Conservation (phyloP, 208 protist genomes). For the Trypanosoma avium region DNA sequence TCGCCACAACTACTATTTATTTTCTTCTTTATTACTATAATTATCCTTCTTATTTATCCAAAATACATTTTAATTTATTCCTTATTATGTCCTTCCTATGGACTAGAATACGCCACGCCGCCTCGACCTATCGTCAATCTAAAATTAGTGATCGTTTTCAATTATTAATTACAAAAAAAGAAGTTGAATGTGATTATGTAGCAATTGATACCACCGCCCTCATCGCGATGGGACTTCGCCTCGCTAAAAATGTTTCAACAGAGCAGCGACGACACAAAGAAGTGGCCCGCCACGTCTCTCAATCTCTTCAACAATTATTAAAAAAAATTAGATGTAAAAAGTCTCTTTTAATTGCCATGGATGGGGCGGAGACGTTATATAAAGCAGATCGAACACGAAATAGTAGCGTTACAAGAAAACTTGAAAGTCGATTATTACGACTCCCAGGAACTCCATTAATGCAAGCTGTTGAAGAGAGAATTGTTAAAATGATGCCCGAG, state of each 20-base stretch:
- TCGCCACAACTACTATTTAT: too few species aligned
- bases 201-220: constrained; percentile 68
- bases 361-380: constrained; percentile 65
- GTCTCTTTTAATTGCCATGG: constrained; percentile 65
- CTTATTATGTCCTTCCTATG: constrained; percentile 2
- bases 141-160: constrained; percentile 54
- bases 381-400: constrained; percentile 47
- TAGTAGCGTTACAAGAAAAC: constrained; percentile 32
- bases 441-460: constrained; percentile 68
- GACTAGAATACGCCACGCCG: constrained; percentile 4
- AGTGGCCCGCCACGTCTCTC: constrained; percentile 56
- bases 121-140: constrained; percentile 25
- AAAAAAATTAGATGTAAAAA: constrained; percentile 49
- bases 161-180: constrained; percentile 80
- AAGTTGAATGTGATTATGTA: constrained; percentile 81
- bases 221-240: constrained; percentile 56
- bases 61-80: too few species aligned
- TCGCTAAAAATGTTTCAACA: constrained; percentile 53
- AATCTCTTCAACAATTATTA: constrained; percentile 70
- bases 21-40: background rate
- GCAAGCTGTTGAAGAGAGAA: constrained; percentile 77
- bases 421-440: constrained; percentile 50
- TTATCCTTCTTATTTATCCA: constrained; percentile 24
- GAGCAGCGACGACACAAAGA: constrained; percentile 71
- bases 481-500: constrained; percentile 74